Evolutionary conservation across 1,284 basidiomycete genomes (phyloP).

Genomic region (Apiotrichum brassicae): DNA sequence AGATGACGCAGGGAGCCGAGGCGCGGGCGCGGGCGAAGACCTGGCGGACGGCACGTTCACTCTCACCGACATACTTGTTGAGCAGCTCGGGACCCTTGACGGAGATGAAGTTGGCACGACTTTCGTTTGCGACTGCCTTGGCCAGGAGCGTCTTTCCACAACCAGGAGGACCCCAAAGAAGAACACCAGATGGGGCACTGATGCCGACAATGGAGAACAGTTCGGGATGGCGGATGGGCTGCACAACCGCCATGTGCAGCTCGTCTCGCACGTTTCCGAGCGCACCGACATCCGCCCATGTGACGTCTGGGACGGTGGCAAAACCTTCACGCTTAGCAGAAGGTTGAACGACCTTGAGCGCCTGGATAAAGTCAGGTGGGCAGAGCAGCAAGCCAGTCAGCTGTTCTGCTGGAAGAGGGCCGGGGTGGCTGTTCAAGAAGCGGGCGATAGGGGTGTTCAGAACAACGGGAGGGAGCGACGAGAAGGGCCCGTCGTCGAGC

Average conservation of each 20-base stretch:
- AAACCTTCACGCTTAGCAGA: conserved; percentile 97
- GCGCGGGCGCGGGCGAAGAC: conserved; percentile 98
- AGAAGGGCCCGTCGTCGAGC: conserved; percentile 35
- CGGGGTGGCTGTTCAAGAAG: conserved; percentile 80
- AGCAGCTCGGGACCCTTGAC: conserved; percentile 94
- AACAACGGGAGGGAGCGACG: conserved; percentile 44
- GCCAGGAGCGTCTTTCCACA: conserved; percentile 95
- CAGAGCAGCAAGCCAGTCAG: conserved; percentile 75
- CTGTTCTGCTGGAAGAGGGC: conserved; percentile 65
- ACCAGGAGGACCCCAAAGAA: conserved; percentile 97
- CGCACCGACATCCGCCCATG: conserved; percentile 94
- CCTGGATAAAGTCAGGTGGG: conserved; percentile 67
- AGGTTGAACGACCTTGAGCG: conserved; percentile 81
- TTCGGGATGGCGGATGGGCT: conserved; percentile 85
- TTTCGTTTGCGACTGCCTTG: conserved; percentile 95
- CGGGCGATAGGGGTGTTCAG: conserved; percentile 69
- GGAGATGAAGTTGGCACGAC: conserved; percentile 89
- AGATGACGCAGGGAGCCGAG: conserved; percentile 96
- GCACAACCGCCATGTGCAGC: conserved; percentile 93
- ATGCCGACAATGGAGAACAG: conserved; percentile 82
- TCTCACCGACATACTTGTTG: conserved; percentile 96
- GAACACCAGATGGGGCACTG: conserved; percentile 77
- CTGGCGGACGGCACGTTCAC: conserved; percentile 87
- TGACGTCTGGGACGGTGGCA: conserved; percentile 89
- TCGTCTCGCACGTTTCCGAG: conserved; percentile 78